Evolutionary conservation across 176 grass and related monocot species (phyloP), one percentile per base, ranked within the genome.

Genomic region (Saccharum spontaneum): DNA sequence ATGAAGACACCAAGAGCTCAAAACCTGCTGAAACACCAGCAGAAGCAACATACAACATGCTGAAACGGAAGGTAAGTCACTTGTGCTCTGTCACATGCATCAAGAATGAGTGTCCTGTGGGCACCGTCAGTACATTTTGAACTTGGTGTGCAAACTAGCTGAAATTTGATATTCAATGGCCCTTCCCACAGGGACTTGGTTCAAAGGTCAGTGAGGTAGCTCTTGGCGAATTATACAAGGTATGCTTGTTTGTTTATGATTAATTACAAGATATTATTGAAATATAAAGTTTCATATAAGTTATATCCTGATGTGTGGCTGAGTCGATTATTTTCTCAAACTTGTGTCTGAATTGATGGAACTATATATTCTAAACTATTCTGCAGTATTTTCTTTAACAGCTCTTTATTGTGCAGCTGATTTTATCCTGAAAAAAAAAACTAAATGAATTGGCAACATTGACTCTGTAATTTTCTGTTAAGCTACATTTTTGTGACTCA

Each of bases 41-140:
- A 70, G 90, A 94, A 83, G 94, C 90, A 45, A 92, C 94, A 23
- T 88, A 55, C 74, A 93, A 92, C 77, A 90, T 97, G 90, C 87
- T 94, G 78, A 97, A 92, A 73, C 71, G 85, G 73, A 97, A 97
- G 94, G 92, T 94, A 86, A 8, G 78, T 12, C 31, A 76, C 76
- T 75, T 68, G 57, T 37, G 60, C 40, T n/a, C 10, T 3, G 48
- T 38, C 43, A 16, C 22, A 38, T 61, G 17, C 39, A 49, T 24
- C 17, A 20, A 71, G 60, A 69, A 20, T 76, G 46, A 13, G 8
- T 80, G 8, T 80, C 15, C 10, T 61, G 3, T 75, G 9, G 37
- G 2, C 48, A 49, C 75, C 55, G n/a, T 55, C 28, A 31, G 28
- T 18, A 39, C 30, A 41, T 57, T 39, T 60, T 64, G 20, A 13